Evolutionary conservation across 208 protist genomes (phyloP), one percentile per base, ranked within the genome.

Genomic region (Acanthamoeba sp.): DNA sequence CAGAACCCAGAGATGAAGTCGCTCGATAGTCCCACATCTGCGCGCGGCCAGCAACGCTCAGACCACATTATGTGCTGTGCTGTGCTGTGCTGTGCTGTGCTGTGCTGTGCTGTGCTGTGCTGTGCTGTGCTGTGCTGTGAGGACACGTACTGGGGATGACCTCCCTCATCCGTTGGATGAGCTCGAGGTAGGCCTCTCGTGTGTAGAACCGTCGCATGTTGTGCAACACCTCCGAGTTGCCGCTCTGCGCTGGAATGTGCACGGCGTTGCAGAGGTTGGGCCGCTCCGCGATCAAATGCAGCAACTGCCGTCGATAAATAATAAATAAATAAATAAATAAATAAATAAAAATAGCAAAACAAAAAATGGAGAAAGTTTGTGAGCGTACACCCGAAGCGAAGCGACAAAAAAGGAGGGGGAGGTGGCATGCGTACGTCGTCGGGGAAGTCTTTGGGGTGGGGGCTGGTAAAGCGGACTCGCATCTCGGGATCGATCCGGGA

Each of bases 391-490:
- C n/a, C n/a, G n/a, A n/a, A n/a, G n/a, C n/a, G n/a, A n/a, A n/a
- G n/a, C n/a, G n/a, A n/a, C n/a, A n/a, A n/a, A n/a, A n/a, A n/a
- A n/a, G n/a, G n/a, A n/a, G n/a, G n/a, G n/a, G n/a, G n/a, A n/a
- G n/a, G n/a, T n/a, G n/a, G n/a, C n/a, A n/a, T n/a, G n/a, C 32
- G 42, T 55, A 96, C 82, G 42, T 88, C 92, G 62, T 97, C 89
- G n/a, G 98, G 98, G 62, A 98, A 98, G 93, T 98, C 98, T 91
- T 98, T 98, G 6, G 98, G 98, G 94, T 98, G 98, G 9, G 98
- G 98, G 71, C 95, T 97, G 7, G 98, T 98, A 85, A 98, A 98
- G 57, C 98, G 94, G 78, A 98, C 95, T 52, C 98, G 95, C 95
- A 98, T 97, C 59, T 98, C 95, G 24, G 96, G 96, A 64, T 97